Evolutionary conservation across 768 basidiomycete species (phyloP).

Genomic region (Lentinula sp.): DNA sequence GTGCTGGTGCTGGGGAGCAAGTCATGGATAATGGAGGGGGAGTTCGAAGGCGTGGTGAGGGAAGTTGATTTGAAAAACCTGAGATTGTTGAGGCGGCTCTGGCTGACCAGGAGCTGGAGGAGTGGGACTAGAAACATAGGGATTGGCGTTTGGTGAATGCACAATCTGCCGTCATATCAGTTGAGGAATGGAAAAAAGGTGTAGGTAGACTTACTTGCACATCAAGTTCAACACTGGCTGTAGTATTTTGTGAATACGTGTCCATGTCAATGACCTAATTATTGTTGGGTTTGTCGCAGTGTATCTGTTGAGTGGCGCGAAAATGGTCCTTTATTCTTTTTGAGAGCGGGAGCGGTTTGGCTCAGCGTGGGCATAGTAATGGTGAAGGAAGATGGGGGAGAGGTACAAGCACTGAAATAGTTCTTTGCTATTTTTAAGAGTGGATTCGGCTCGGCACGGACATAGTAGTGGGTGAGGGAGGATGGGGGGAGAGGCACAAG

Average conservation of each 20-base stretch:
- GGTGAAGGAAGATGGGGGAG: constrained; percentile 60
- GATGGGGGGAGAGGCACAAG: too few species aligned
- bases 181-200: background rate
- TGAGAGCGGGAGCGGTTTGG: too few species aligned
- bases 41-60: too few species aligned
- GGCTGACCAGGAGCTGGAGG: constrained; percentile 52
- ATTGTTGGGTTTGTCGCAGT: background rate
- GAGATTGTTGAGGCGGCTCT: too few species aligned
- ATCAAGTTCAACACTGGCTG: background rate
- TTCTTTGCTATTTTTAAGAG: constrained; percentile 7
- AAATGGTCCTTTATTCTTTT: too few species aligned
- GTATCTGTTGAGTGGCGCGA: constrained; percentile 23
- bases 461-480: too few species aligned
- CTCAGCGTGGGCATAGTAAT: constrained; percentile 80
- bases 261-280: background rate
- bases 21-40: too few species aligned
- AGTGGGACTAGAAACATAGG: constrained; percentile 24
- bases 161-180: background rate
- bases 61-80: too few species aligned
- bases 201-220: background rate
- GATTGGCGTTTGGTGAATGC: constrained; percentile 2
- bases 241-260: background rate
- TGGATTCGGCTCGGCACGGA: too few species aligned
- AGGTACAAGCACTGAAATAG: constrained; percentile 13
- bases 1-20: too few species aligned